Conservation (phyloP, 1,284 basidiomycete genomes). For the Ceraceosorus guamensis region DNA sequence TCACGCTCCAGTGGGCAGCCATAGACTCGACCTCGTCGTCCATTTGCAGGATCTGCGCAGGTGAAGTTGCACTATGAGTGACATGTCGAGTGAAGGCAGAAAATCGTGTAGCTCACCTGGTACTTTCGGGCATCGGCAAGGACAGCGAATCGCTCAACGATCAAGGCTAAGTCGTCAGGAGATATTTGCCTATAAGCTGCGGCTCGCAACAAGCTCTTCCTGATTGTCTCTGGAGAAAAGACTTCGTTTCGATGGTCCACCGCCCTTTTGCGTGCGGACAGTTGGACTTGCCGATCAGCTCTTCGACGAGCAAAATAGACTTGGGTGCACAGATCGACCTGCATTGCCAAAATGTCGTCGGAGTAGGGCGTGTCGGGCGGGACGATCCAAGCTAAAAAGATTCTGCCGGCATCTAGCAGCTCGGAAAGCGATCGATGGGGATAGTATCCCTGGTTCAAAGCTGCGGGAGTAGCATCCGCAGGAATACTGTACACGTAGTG, state of each 20-base stretch:
- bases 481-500: slow-evolving; percentile 22
- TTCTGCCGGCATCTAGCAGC: slow-evolving; percentile 26
- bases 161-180: background rate
- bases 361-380: slow-evolving; percentile 17
- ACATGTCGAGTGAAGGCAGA: background rate
- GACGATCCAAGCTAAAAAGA: slow-evolving; percentile 29
- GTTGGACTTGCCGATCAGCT: background rate
- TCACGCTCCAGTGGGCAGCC: background rate
- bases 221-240: background rate
- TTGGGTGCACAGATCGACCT: slow-evolving; percentile 37
- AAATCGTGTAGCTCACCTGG: background rate
- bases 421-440: slow-evolving; percentile 22
- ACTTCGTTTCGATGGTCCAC: background rate
- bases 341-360: slow-evolving; percentile 24
- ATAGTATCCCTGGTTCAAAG: background rate
- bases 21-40: background rate
- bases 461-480: too few relatives aligned
- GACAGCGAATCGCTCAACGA: background rate
- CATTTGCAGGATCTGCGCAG: background rate
- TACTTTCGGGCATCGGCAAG: background rate
- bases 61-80: background rate
- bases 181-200: background rate
- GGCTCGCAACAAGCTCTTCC: background rate
- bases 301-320: slow-evolving; percentile 10
- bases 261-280: background rate